Conservation (phyloP, 345 rosid species). For the Limnanthes douglasii region DNA sequence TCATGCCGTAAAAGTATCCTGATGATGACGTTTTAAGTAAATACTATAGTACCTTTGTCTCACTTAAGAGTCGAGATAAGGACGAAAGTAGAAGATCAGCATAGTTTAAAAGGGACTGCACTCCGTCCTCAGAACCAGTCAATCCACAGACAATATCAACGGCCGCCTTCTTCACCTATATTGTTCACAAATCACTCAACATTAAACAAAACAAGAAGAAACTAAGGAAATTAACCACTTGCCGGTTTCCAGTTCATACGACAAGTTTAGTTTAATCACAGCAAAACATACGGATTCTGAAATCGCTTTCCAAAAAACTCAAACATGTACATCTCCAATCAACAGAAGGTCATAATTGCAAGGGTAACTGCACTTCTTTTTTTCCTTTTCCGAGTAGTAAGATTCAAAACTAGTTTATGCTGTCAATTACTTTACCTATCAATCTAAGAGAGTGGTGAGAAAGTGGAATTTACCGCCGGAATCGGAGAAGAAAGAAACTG, state of each 20-base stretch:
- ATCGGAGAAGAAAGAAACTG: slow-evolving; percentile 63
- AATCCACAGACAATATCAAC: slow-evolving; percentile 68
- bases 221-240: slow-evolving; percentile 2
- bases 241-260: too few species aligned
- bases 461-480: slow-evolving; percentile 31
- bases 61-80: slow-evolving; percentile 39
- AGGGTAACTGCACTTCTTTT: too few species aligned
- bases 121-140: slow-evolving; percentile 79
- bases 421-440: too few species aligned
- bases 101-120: slow-evolving; percentile 42
- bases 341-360: too few species aligned
- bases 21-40: too few species aligned
- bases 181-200: slow-evolving; percentile 2
- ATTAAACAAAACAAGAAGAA: background rate
- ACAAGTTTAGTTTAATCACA: too few species aligned
- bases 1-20: too few species aligned
- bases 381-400: too few species aligned
- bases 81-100: slow-evolving; percentile 40
- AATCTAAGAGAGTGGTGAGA: slow-evolving; percentile 5
- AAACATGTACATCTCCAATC: too few species aligned
- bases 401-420: too few species aligned
- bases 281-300: too few species aligned
- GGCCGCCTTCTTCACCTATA: slow-evolving; percentile 78
- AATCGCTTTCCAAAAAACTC: too few species aligned
- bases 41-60: slow-evolving; percentile 69